These are phyloP conservation scores for Dillenia suffruticosa DNA, from an alignment of 164 flowering plant genomes.

Conservation along the genomic window DNA sequence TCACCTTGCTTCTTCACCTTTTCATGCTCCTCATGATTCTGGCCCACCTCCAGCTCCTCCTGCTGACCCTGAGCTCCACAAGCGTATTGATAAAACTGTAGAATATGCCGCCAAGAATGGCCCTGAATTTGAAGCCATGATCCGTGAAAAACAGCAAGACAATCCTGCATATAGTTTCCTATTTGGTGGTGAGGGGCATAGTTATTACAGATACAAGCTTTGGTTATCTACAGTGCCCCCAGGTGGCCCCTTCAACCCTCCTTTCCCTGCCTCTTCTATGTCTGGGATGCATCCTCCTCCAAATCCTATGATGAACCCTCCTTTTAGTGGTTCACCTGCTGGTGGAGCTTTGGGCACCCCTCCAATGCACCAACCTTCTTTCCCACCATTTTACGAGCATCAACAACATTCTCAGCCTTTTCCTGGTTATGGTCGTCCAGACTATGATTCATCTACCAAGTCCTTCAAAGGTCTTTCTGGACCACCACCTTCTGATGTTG, in stretches of 20 bases:
- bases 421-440: slow-evolving; percentile 53
- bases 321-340: slow-evolving; percentile 27
- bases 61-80: slow-evolving; percentile 87
- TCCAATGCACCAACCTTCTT: slow-evolving; percentile 69
- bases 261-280: slow-evolving; percentile 51
- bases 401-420: slow-evolving; percentile 56
- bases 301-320: slow-evolving; percentile 53
- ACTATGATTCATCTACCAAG: slow-evolving; percentile 57
- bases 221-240: slow-evolving; percentile 64
- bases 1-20: slow-evolving; percentile 56
- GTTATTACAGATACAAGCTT: slow-evolving; percentile 79
- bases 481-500: slow-evolving; percentile 91
- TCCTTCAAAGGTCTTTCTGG: slow-evolving; percentile 75
- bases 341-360: slow-evolving; percentile 38
- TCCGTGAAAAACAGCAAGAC: slow-evolving; percentile 86
- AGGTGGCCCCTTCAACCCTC: slow-evolving; percentile 54
- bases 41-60: slow-evolving; percentile 80
- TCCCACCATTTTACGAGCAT: slow-evolving; percentile 65
- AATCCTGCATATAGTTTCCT: slow-evolving; percentile 89
- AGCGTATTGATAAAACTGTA: slow-evolving; percentile 87
- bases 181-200: slow-evolving; percentile 93
- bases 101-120: slow-evolving; percentile 91
- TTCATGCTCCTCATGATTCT: slow-evolving; percentile 50
- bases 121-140: slow-evolving; percentile 95
- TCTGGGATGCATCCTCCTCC: slow-evolving; percentile 57